These are phyloP conservation scores for Begonia masoniana DNA, from an alignment of 306 rosid genomes.

Conservation along the genomic window DNA sequence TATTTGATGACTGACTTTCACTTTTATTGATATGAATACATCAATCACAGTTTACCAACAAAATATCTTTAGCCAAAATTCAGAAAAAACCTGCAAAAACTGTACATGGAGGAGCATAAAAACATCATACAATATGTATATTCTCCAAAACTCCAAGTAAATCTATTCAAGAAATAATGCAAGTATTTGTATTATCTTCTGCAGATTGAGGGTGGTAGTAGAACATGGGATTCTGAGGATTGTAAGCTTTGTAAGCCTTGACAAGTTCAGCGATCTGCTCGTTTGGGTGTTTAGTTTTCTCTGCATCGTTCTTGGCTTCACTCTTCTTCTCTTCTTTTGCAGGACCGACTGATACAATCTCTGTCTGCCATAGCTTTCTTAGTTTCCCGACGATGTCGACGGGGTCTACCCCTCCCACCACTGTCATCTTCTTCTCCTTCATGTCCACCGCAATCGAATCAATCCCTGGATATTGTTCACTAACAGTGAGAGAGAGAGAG, in stretches of 20 bases:
- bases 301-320: not conserved
- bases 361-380: conserved; percentile 50
- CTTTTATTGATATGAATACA: no score
- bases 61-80: not conserved
- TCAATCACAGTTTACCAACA: no score
- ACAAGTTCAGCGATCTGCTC: conserved; percentile 44
- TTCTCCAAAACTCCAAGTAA: not conserved
- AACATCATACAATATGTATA: not conserved
- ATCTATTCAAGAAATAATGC: conserved; percentile 37
- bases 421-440: conserved; percentile 64
- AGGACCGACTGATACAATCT: conserved; percentile 57
- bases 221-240: not conserved
- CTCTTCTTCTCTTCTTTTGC: conserved; percentile 24
- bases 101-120: not conserved
- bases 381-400: conserved; percentile 38
- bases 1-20: no score
- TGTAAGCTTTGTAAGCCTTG: conserved; percentile 15
- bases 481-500: not conserved
- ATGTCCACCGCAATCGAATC: conserved; percentile 66
- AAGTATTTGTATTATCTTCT: conserved; percentile 64
- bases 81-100: not conserved
- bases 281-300: conserved; percentile 4
- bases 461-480: conserved; percentile 31
- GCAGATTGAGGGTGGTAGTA: conserved; percentile 30
- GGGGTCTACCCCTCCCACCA: conserved; percentile 52